These are phyloP conservation scores for Cordyceps farinosa DNA, from an alignment of 2,329 filamentous ascomycete species.

Conservation along the genomic window DNA sequence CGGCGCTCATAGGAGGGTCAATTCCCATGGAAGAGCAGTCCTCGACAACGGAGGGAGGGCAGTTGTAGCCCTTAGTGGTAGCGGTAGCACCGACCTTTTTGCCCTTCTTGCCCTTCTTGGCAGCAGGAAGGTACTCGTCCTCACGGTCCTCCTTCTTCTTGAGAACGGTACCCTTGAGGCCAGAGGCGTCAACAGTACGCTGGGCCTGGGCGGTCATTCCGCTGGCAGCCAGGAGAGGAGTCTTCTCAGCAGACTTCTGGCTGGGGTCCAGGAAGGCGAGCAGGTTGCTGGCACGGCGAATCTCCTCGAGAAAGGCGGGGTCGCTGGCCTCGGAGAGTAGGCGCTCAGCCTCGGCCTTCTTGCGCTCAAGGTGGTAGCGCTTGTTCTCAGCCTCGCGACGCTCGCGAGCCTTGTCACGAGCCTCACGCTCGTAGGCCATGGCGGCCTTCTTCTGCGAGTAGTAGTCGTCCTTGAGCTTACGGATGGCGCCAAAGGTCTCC, in stretches of 20 bases:
- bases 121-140: conserved; percentile 78
- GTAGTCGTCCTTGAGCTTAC: conserved; percentile 86
- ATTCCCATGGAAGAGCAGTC: conserved; percentile 81
- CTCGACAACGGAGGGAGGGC: conserved; percentile 88
- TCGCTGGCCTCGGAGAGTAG: conserved; percentile 78
- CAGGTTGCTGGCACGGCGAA: conserved; percentile 76
- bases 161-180: conserved; percentile 79
- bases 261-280: conserved; percentile 88
- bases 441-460: conserved; percentile 78
- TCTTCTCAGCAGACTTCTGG: conserved; percentile 60
- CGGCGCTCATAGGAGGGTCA: conserved; percentile 80
- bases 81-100: conserved; percentile 57
- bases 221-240: conserved; percentile 59
- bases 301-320: conserved; percentile 89
- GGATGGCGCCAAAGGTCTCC: conserved; percentile 76
- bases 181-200: conserved; percentile 80
- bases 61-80: conserved; percentile 64
- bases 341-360: conserved; percentile 71
- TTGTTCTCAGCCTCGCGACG: conserved; percentile 78
- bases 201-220: conserved; percentile 75
- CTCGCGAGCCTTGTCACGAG: conserved; percentile 71
- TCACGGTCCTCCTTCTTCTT: conserved; percentile 83
- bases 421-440: conserved; percentile 78
- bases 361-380: conserved; percentile 65
- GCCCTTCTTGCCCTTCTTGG: conserved; percentile 84